Conservation (phyloP, 306 rosid species). For the Trifolium subterraneum region DNA sequence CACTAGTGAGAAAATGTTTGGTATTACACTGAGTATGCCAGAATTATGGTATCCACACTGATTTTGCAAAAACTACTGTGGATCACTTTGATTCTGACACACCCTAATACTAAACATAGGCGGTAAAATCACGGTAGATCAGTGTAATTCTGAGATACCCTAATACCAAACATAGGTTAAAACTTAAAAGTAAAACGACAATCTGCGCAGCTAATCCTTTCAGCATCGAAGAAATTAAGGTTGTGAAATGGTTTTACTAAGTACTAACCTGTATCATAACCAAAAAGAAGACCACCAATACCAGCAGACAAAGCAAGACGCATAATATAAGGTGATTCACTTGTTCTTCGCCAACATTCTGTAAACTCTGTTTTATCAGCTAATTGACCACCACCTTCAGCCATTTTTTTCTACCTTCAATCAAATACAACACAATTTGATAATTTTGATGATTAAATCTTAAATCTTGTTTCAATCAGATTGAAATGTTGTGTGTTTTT, state of each 20-base stretch:
- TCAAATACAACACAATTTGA: not conserved
- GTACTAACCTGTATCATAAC: conserved; percentile 73
- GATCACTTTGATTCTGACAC: no score
- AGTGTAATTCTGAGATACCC: no score
- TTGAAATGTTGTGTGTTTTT: not conserved
- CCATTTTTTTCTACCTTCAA: conserved; percentile 36
- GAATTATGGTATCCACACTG: no score
- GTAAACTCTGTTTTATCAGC: conserved; percentile 57
- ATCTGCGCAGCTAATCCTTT: no score
- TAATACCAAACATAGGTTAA: no score
- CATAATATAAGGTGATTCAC: conserved; percentile 73
- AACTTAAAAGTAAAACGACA: no score
- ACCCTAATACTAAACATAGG: no score
- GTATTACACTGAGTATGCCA: no score
- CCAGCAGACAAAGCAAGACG: conserved; percentile 89
- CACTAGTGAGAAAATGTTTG: no score
- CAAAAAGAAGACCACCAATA: conserved; percentile 85
- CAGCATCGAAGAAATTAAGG: no score
- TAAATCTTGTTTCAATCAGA: not conserved
- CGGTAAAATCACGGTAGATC: no score
- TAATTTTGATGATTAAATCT: not conserved
- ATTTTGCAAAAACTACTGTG: not conserved
- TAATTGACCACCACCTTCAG: conserved; percentile 45
- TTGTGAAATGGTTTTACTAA: no score
- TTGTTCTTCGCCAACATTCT: conserved; percentile 68